Evolutionary conservation across 2,329 filamentous ascomycete genomes (phyloP).

Genomic region (Beauveria varroae): DNA sequence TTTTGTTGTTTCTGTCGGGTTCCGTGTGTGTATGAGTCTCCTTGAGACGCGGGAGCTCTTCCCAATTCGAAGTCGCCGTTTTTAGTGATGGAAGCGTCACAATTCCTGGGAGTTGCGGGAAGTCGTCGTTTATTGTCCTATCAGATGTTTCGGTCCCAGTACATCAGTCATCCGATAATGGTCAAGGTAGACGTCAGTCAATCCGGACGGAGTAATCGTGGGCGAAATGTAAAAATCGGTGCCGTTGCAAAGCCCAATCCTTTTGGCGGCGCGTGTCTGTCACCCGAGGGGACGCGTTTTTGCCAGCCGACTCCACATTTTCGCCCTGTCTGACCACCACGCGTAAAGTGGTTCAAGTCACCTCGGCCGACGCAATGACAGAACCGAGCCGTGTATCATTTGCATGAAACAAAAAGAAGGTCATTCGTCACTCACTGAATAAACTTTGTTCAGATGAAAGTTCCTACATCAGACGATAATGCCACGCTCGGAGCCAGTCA

Average conservation of each 20-base stretch:
- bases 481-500: background rate
- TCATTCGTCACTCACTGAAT: background rate
- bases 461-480: too few species aligned
- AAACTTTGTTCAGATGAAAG: background rate
- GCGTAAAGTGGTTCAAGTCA: constrained; percentile 4
- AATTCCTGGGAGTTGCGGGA: background rate
- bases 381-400: background rate
- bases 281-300: background rate
- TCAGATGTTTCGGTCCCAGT: background rate
- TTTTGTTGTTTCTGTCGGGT: too few species aligned
- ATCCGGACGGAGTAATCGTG: too few species aligned
- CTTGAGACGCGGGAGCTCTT: background rate
- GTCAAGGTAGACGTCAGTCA: background rate
- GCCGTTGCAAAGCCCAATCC: too few species aligned
- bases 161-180: background rate
- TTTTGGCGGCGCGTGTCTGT: background rate
- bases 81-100: background rate
- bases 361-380: background rate
- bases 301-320: background rate
- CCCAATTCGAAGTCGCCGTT: background rate
- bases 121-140: background rate
- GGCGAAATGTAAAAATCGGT: too few species aligned
- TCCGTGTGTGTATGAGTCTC: too few species aligned
- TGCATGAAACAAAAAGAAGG: too few species aligned
- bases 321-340: background rate